Percentiles rank a stretch among this genome's conserved stretches.
These are phyloP conservation scores for Berkeleyomyces basicola DNA, from an alignment of 2,329 filamentous ascomycete species.

Conservation along the genomic window DNA sequence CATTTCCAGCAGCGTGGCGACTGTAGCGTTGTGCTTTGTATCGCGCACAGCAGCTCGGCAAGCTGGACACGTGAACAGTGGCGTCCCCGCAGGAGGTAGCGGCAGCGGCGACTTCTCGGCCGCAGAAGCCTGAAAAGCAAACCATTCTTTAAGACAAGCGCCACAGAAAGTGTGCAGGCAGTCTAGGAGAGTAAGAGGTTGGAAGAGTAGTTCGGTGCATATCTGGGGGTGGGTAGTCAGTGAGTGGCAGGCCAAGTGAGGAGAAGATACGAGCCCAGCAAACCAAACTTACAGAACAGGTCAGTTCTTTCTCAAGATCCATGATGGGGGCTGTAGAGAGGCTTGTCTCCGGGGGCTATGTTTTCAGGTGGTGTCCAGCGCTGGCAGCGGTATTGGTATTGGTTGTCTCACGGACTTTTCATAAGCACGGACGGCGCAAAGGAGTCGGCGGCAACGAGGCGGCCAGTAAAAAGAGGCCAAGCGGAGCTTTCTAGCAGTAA, in stretches of 20 bases:
- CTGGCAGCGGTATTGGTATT: neutral
- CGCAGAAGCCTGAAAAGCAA: constrained; percentile 55
- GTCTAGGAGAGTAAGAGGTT: constrained; percentile 79
- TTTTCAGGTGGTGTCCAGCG: neutral
- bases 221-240: constrained; percentile 42
- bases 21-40: constrained; percentile 77
- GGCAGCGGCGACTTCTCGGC: constrained; percentile 34
- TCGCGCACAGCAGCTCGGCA: constrained; percentile 77
- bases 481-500: neutral
- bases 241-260: neutral
- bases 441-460: neutral
- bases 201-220: constrained; percentile 86
- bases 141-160: constrained; percentile 92
- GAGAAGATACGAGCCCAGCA: neutral
- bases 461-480: neutral
- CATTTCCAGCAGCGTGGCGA: constrained; percentile 81
- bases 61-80: constrained; percentile 72
- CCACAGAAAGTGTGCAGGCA: constrained; percentile 95
- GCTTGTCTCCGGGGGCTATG: neutral
- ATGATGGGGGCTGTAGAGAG: constrained; percentile 19
- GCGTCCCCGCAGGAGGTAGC: constrained; percentile 28
- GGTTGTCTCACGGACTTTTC: neutral
- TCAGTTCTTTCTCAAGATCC: constrained; percentile 85
- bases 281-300: constrained; percentile 64
- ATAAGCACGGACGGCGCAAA: neutral